These are phyloP conservation scores for Diaporthe nobilis DNA, from an alignment of 2,329 filamentous ascomycete species.

Conservation along the genomic window DNA sequence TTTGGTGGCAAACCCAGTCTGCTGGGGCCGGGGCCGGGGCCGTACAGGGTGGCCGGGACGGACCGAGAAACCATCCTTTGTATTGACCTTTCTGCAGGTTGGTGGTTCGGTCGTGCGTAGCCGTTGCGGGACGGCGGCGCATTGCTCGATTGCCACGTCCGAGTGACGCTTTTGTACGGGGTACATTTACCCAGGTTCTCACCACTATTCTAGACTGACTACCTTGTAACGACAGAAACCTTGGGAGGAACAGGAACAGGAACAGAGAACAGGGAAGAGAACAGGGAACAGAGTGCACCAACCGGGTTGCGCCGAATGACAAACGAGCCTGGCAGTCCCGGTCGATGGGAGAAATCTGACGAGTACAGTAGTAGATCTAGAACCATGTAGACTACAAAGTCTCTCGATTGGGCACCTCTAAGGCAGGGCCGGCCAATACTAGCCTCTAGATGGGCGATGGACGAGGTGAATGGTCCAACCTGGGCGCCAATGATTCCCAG, in stretches of 20 bases:
- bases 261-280: neutral
- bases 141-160: neutral
- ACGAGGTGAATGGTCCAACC: slow-evolving; percentile 10
- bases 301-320: neutral
- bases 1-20: neutral
- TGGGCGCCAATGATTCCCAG: slow-evolving; percentile 1
- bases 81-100: neutral
- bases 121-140: neutral
- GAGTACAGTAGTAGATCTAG: neutral
- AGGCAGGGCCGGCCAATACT: slow-evolving; percentile 8
- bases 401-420: slow-evolving; percentile 13
- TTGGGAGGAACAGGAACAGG: neutral
- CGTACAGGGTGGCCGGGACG: slow-evolving; percentile 2
- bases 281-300: neutral
- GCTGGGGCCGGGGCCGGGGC: neutral
- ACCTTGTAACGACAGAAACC: neutral
- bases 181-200: neutral
- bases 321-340: neutral
- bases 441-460: neutral
- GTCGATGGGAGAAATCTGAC: neutral
- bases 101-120: slow-evolving; percentile 9
- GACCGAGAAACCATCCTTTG: slow-evolving; percentile 20
- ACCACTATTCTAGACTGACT: neutral
- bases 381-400: neutral
- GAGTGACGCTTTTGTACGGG: neutral